Evolutionary conservation across 2,329 filamentous ascomycete genomes (phyloP), one percentile per base, ranked within the genome.

Genomic region (Didymella segeticola): DNA sequence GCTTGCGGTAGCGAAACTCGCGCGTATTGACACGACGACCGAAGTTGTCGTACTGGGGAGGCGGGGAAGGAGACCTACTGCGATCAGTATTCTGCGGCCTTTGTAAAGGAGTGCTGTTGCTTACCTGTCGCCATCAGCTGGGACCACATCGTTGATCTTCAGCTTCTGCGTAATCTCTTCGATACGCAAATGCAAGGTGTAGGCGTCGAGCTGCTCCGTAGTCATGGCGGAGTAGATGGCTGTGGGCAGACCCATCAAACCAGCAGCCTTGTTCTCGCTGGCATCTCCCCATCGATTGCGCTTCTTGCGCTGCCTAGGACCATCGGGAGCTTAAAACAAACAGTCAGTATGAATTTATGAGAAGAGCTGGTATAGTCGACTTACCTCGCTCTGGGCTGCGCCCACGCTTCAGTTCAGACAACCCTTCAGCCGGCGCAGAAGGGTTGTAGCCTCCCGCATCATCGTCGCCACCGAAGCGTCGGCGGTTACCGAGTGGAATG

Each of bases 131-230:
- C 92, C 93, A 79, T 98, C 95, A 66, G 91, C 91, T 54, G 95
- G 95, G 58, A 99, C 95, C 48, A 99, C 95, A 82, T 99, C 95
- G 80, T 98, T 96, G 77, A 99, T 99, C 72, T 93, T 89, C 66
- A 99, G 86, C 84, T 99, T 99, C 80, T 99, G 93, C 74, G 92
- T 98, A 71, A 99, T 99, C 78, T 99, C 95, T 77, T 99, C 93
- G 72, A 99, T 98, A 71, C 95, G 91, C 71, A 99, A 81, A 79
- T 99, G 93, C 64, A 98, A 82, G 19, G 93, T 95, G 75, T 99
- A 99, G 17, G 95, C 95, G 75, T 99, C 95, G 49, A 98, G 86
- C 82, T 99, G 95, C 78, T 99, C 95, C 73, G 89, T 93, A 50
- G 95, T 99, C 92, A 99, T 99, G 78, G 93, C 93, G 60, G 93